phyloP scores from a whole-genome alignment of 495 filamentous ascomycete species.

The Talaromyces stipitatus region DNA sequence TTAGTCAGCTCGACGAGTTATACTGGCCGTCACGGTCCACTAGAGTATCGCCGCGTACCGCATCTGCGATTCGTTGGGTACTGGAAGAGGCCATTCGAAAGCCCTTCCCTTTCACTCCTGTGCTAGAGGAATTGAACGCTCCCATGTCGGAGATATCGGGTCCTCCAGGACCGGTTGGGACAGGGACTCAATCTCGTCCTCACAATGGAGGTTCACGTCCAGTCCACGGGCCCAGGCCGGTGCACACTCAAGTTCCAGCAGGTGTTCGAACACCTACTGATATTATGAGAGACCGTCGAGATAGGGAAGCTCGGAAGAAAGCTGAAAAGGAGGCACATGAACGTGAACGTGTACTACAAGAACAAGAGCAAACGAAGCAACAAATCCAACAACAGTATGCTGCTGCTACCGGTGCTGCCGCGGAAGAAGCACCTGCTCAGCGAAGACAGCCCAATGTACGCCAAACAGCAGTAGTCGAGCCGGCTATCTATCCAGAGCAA shows the following conservation, averaged over 20 bases:
- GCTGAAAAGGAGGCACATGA: constrained; percentile 49
- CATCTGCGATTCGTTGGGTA: constrained; percentile 78
- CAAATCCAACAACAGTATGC: constrained; percentile 28
- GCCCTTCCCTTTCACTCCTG: constrained; percentile 76
- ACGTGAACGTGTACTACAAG: constrained; percentile 46
- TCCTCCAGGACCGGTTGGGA: constrained; percentile 35
- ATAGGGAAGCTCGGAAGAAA: constrained; percentile 58
- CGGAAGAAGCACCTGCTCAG: constrained; percentile 32
- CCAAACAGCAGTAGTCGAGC: neutral
- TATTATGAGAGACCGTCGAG: constrained; percentile 66
- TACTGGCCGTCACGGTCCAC: constrained; percentile 49
- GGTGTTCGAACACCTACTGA: constrained; percentile 54
- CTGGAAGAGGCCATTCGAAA: constrained; percentile 85
- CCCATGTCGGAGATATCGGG: constrained; percentile 80
- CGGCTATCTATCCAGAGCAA: neutral
- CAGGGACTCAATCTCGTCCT: constrained; percentile 33
- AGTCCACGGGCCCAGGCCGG: constrained; percentile 40
- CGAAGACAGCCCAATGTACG: constrained; percentile 18
- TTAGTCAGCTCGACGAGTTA: constrained; percentile 27
- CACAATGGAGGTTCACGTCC: constrained; percentile 42
- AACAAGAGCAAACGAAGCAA: constrained; percentile 37
- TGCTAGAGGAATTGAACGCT: constrained; percentile 84
- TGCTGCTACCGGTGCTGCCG: constrained; percentile 52
- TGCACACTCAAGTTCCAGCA: constrained; percentile 32
- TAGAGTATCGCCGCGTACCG: constrained; percentile 55